phyloP scores from a whole-genome alignment of 306 rosid species.

The Rosa multiflora region DNA sequence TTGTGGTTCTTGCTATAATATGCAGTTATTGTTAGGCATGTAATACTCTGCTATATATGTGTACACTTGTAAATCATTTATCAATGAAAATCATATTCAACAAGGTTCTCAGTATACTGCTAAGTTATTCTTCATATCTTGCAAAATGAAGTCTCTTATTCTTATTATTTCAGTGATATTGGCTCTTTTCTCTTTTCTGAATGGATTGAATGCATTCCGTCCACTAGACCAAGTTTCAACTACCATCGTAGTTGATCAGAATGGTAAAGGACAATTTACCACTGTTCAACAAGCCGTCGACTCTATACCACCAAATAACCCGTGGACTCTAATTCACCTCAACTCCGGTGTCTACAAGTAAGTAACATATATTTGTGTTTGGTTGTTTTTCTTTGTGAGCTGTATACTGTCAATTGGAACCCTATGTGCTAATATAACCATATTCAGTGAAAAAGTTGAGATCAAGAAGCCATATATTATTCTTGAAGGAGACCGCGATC shows the following conservation, averaged over 20 bases:
- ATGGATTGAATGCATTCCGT: not conserved
- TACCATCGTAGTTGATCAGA: constrained; percentile 30
- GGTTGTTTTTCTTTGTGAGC: too few relatives aligned
- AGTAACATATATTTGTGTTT: too few relatives aligned
- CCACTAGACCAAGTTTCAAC: not conserved
- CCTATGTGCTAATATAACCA: not conserved
- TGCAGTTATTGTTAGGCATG: too few relatives aligned
- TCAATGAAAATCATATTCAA: too few relatives aligned
- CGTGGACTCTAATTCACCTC: constrained; percentile 37
- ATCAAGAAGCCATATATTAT: constrained; percentile 32
- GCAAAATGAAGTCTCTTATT: not conserved
- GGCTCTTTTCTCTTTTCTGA: not conserved
- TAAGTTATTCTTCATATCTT: not conserved
- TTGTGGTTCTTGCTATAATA: too few relatives aligned
- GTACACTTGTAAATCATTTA: too few relatives aligned
- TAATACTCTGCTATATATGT: too few relatives aligned
- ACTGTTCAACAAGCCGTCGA: constrained; percentile 43
- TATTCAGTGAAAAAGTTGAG: constrained; percentile 34
- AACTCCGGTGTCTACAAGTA: constrained; percentile 25
- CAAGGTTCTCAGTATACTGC: not conserved
- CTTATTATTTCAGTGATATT: not conserved
- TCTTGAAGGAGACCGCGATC: constrained; percentile 29
- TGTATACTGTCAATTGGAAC: not conserved
- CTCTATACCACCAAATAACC: constrained; percentile 18
- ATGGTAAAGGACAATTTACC: constrained; percentile 18